Base-by-base conservation (phyloP, 805 yeast species). In the Peterozyma toletana region DNA sequence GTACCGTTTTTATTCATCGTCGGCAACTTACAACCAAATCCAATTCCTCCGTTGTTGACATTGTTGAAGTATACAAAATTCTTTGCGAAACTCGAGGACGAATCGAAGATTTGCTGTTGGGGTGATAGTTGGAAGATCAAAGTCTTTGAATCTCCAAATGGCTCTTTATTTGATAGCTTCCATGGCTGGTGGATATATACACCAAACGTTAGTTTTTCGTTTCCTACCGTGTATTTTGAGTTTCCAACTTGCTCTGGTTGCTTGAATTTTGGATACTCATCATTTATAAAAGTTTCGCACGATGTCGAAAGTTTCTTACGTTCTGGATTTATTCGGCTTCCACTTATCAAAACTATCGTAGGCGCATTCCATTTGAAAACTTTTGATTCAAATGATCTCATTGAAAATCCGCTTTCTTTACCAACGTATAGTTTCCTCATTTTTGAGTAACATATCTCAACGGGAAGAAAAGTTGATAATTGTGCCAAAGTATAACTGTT, bases 281-380 rank as follows among this genome's bases (percentile, higher is more conserved):
- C 58, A 14, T 70, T 67, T 51, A 40, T 13, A 27, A 85, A 83
- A 15, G 64, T 64, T 29, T 64, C 66, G 52, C 75, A 80, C 30
- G 85, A 59, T 42, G 65, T 71, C 43, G 47, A 40, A n/a, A 44
- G 30, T 29, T 68, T 74, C 16, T 64, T 55, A 0, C 70, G 63
- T 44, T 62, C 62, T 33, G 55, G 42, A 37, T 61, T 57, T 18
- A 81, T 57, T 39, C 77, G 57, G 51, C 70, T 73, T 0, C 97
- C 98, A 2, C 78, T 73, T 0, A 91, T 67, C 0, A 90, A 47
- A 9, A 90, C 51, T 1, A 91, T 58, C 0, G 96, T 77, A 0
- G 96, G 96, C 0, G 96, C 93, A 52, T 77, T 80, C 96, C 97
- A 91, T 53, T 89, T 87, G 67, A 87, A 78, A 0, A 83, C 84